Evolutionary conservation across 1,139 yeast genomes (phyloP), one percentile per base, ranked within the genome.

Genomic region (Pichia sp.): DNA sequence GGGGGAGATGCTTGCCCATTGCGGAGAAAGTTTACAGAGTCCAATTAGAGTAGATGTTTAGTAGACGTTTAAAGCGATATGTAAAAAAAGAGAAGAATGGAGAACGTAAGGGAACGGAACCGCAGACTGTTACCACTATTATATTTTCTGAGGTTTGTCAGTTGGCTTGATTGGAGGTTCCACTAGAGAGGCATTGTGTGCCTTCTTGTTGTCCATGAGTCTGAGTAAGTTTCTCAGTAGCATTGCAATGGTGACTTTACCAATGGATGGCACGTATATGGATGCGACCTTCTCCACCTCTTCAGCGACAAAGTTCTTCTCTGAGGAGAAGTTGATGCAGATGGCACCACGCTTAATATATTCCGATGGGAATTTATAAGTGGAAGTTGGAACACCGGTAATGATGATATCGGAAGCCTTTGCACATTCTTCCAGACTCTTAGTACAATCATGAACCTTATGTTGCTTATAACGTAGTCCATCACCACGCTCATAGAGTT

Each of bases 221-320:
- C 98, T 72, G 39, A 91, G 62, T 59, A 91, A 67, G 56, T 91
- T 91, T 58, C 98, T 74, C 56, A 91, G 66, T 34, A 91, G 66
- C 96, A 91, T 91, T 37, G 95, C 74, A 44, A 91, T 88, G 25
- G 98, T 91, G 19, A 91, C 97, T 60, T 91, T 91, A 13, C 98
- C 98, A 26, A 88, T 86, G 49, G 87, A 80, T 17, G 98, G 98
- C 22, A 91, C 96, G 53, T 88, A 91, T 33, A 91, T 65, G 1
- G 94, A 82, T 6, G 98, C 97, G 50, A 74, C 80, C 39, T 72
- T 72, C 63, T 88, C 91, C 42, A 91, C 83, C 33, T 67, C 73
- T 30, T 52, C 55, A 34, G 80, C 87, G 45, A 73, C 68, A 59
- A 93, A 91, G 64, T 91, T 91, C 67, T 84, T 86, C 39, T 77